phyloP scores from a whole-genome alignment of 805 yeast species.

The Lachancea thermotolerans region DNA sequence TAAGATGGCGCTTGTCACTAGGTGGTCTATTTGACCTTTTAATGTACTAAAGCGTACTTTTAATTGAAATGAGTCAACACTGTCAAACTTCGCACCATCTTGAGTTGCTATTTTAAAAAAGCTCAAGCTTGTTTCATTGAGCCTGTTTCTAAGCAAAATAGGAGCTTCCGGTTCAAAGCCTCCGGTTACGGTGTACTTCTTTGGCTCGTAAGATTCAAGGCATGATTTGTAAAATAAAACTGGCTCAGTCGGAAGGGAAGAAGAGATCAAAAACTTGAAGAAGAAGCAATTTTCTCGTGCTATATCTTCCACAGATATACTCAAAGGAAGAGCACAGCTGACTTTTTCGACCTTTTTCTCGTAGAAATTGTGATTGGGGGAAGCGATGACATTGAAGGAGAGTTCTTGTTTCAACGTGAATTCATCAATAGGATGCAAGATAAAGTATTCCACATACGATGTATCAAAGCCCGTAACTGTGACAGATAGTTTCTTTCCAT shows the following conservation, averaged over 20 bases:
- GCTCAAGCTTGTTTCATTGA: slow-evolving; percentile 21
- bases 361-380: slow-evolving; percentile 9
- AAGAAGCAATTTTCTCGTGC: slow-evolving; percentile 22
- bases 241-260: slow-evolving; percentile 23
- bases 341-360: slow-evolving; percentile 13
- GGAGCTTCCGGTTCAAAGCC: slow-evolving; percentile 16
- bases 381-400: slow-evolving; percentile 9
- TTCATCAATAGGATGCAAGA: slow-evolving; percentile 12
- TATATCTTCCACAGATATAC: slow-evolving; percentile 31
- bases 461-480: slow-evolving; percentile 2
- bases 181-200: slow-evolving; percentile 18
- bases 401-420: slow-evolving; percentile 14
- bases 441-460: slow-evolving; percentile 14
- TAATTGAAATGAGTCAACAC: slow-evolving; percentile 19
- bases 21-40: slow-evolving; percentile 23
- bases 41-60: slow-evolving; percentile 20
- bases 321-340: slow-evolving; percentile 22
- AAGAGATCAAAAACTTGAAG: slow-evolving; percentile 26
- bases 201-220: slow-evolving; percentile 6
- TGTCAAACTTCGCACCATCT: slow-evolving; percentile 10
- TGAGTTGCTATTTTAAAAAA: slow-evolving; percentile 20
- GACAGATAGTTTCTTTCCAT: slow-evolving; percentile 2
- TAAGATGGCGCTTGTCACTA: slow-evolving; percentile 23
- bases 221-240: slow-evolving; percentile 17
- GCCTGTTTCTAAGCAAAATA: slow-evolving; percentile 15